Evolutionary conservation across 148 eudicot species (phyloP).

Genomic region (Persicaria tinctoria): DNA sequence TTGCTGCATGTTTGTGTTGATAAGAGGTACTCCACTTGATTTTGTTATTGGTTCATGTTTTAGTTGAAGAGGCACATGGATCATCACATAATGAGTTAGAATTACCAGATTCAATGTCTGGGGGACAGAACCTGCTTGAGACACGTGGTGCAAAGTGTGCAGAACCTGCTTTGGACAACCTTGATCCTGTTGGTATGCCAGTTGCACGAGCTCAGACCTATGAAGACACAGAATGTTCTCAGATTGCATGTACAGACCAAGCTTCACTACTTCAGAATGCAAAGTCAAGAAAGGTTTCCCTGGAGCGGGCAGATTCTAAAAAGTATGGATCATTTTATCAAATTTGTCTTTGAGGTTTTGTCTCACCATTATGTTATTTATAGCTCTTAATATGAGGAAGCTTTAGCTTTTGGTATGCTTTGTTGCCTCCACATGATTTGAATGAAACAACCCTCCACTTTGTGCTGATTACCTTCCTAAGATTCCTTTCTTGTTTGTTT

Average conservation of each 20-base stretch:
- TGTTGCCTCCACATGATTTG: not conserved
- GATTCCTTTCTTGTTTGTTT: not conserved
- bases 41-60: constrained; percentile 13
- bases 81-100: constrained; percentile 12
- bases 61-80: constrained; percentile 25
- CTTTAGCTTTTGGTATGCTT: not conserved
- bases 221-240: constrained; percentile 62
- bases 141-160: constrained; percentile 18
- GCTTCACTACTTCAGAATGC: constrained; percentile 50
- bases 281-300: constrained; percentile 64
- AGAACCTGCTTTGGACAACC: constrained; percentile 18
- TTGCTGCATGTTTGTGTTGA: not conserved
- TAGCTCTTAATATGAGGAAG: not conserved
- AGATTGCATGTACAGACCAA: constrained; percentile 43
- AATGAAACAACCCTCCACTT: not conserved
- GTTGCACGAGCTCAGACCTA: constrained; percentile 49
- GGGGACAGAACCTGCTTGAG: constrained; percentile 18
- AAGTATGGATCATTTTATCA: constrained; percentile 30
- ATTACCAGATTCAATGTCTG: constrained; percentile 17
- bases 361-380: constrained; percentile 1
- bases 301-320: constrained; percentile 65
- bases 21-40: not conserved
- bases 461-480: not conserved
- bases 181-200: constrained; percentile 21
- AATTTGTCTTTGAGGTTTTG: not conserved